Base-by-base conservation (phyloP, 2,329 filamentous ascomycete species). In the Amauroascus verrucosus region DNA sequence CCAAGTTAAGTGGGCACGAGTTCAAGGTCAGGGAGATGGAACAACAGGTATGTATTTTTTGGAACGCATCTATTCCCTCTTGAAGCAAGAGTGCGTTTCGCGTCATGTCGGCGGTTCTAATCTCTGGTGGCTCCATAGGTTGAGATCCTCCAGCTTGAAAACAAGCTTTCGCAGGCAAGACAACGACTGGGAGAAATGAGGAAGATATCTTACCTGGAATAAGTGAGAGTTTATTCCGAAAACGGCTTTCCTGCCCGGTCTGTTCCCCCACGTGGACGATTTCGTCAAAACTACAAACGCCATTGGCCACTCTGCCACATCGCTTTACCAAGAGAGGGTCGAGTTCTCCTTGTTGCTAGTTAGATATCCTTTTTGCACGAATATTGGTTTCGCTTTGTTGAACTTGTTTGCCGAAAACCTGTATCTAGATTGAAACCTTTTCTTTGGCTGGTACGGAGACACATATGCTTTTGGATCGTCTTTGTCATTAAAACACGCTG, bases 1-100 rank as follows among this genome's bases (percentile, higher is more conserved):
- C 79, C 41, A 87, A 89, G 73, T 75, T 98, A 45, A 90, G 87
- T 57, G 83, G 85, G 30, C 91, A 96, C 71, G 93, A 98, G 74
- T 97, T 98, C 77, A 98, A 98, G 79, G 89, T 96, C 49, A 81
- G 85, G 63, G 90, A 98, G 75, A 98, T 98, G 93, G 93, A 98
- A 75, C 93, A 98, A 68, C 93, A 98, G 86, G 90, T 95, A 77
- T 63, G 79, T 77, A 54, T 16, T 37, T 11, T 30, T n/a, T 6
- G n/a, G n/a, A 22, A 18, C 4, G 14, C 32, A 26, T 20, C 16
- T n/a, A n/a, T 3, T 30, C 13, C 5, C 13, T 7, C 14, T n/a
- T 16, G 26, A 30, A 30, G 26, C 4, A 9, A 30, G 4, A 30
- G 9, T 9, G 26, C 26, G n/a, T 30, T 30, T 30, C 9, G 26